Evolutionary conservation across 257 asterid species (phyloP).

Genomic region (Avicennia marina): DNA sequence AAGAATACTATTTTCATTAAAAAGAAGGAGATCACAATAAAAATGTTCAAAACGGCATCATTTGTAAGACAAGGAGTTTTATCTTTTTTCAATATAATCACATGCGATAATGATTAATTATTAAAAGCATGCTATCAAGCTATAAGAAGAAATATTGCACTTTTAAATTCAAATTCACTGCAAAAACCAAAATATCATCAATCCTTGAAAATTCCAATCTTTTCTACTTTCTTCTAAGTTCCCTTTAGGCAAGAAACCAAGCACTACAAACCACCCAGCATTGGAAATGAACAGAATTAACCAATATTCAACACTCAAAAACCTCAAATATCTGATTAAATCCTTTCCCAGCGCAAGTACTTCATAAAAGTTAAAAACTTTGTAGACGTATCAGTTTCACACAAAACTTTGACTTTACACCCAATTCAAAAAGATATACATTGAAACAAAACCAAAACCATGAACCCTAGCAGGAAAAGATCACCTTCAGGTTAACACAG

Average conservation of each 20-base stretch:
- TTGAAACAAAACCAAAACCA: not conserved
- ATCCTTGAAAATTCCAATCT: not conserved
- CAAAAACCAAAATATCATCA: not conserved
- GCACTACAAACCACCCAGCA: constrained; percentile 4
- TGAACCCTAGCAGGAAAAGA: constrained; percentile 12
- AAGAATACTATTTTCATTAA: not conserved
- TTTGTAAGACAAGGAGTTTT: too few relatives aligned
- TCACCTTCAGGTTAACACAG: constrained; percentile 17
- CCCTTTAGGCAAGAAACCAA: not conserved
- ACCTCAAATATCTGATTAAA: not conserved
- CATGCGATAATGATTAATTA: constrained; percentile 3
- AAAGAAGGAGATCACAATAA: constrained; percentile 1
- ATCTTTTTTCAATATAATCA: not conserved
- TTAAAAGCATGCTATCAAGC: too few relatives aligned
- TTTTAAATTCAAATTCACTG: not conserved
- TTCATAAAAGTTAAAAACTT: not conserved
- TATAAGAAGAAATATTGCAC: not conserved
- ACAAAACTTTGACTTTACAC: not conserved
- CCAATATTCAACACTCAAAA: not conserved
- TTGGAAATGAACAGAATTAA: not conserved
- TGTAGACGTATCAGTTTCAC: not conserved
- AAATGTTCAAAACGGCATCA: not conserved
- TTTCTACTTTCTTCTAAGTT: not conserved
- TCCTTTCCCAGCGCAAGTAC: not conserved
- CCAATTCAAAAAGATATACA: not conserved